These are phyloP conservation scores for Orbilia javanica DNA, from an alignment of 2,329 filamentous ascomycete genomes.

Conservation along the genomic window DNA sequence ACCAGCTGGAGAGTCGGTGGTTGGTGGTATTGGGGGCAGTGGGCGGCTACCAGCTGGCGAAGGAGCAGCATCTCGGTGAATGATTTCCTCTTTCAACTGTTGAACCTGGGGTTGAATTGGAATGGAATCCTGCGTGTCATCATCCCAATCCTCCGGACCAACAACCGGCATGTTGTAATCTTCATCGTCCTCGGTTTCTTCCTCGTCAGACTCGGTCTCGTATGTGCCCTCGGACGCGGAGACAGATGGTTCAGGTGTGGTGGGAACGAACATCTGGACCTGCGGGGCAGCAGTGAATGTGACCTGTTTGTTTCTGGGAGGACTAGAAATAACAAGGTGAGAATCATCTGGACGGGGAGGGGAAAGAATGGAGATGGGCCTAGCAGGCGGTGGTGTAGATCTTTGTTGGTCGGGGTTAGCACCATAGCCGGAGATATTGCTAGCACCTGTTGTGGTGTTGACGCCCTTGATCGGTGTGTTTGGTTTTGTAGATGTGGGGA, in stretches of 20 bases:
- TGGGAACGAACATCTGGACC: constrained; percentile 98
- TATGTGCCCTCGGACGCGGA: constrained; percentile 93
- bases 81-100: constrained; percentile 63
- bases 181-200: constrained; percentile 71
- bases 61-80: constrained; percentile 32
- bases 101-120: constrained; percentile 77
- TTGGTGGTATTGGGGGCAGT: constrained; percentile 84
- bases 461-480: constrained; percentile 70
- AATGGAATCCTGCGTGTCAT: constrained; percentile 71
- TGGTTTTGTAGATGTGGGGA: constrained; percentile 73
- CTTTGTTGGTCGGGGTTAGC: constrained; percentile 44
- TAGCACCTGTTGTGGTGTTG: constrained; percentile 67
- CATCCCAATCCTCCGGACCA: constrained; percentile 89
- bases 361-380: constrained; percentile 62
- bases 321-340: constrained; percentile 71
- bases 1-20: constrained; percentile 60
- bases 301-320: constrained; percentile 93
- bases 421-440: constrained; percentile 66
- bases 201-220: constrained; percentile 76
- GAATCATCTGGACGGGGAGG: constrained; percentile 58
- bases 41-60: constrained; percentile 71
- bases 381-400: constrained; percentile 61
- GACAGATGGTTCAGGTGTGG: constrained; percentile 93
- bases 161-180: constrained; percentile 90
- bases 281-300: constrained; percentile 95